Base-by-base conservation (phyloP, 2,329 filamentous ascomycete genomes). In the Fusarium sp. region DNA sequence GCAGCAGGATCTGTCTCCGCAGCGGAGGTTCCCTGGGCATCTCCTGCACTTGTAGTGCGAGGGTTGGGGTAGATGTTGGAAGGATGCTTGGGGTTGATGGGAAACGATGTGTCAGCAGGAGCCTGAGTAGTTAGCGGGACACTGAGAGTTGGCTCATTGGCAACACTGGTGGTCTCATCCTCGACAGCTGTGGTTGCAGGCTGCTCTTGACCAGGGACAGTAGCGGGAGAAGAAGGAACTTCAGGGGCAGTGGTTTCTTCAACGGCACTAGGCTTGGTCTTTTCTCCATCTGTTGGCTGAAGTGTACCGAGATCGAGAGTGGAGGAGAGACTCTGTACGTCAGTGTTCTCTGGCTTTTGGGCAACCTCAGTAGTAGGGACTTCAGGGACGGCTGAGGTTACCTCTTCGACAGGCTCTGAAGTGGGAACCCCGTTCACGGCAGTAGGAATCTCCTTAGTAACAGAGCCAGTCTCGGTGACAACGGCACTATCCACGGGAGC, bases 251-350 rank as follows among this genome's bases (percentile, higher is more conserved):
- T 46, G 9, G 69, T 62, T 51, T 69, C 56, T 28, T 67, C 34
- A 20, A 43, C 42, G n/a, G 56, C 43, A 47, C 46, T 32, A 10
- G 58, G 50, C 34, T 69, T 43, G 7, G 52, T 56, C 30, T 39
- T 49, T 8, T 28, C 50, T 38, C 38, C 61, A 19, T 63, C 53
- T 7, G 63, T 59, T n/a, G 71, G 63, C 28, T 66, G 58, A 12
- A 73, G 49, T 17, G 56, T 59, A n/a, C 71, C 71, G 24, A 73
- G 71, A 20, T 73, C 60, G 32, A 73, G 23, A 32, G 69, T 73
- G 14, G 71, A 73, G 8, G 55, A 49, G 17, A 65, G 47, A 6
- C 15, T 47, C 15, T 46, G 38, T 4, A 45, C 59, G 6, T 46
- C 58, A 12, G 62, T 53, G 15, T 46, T 56, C n/a, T 50, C 57